Evolutionary conservation across 2,329 filamentous ascomycete genomes (phyloP), one percentile per base, ranked within the genome.

Genomic region (Pseudocercospora musae): DNA sequence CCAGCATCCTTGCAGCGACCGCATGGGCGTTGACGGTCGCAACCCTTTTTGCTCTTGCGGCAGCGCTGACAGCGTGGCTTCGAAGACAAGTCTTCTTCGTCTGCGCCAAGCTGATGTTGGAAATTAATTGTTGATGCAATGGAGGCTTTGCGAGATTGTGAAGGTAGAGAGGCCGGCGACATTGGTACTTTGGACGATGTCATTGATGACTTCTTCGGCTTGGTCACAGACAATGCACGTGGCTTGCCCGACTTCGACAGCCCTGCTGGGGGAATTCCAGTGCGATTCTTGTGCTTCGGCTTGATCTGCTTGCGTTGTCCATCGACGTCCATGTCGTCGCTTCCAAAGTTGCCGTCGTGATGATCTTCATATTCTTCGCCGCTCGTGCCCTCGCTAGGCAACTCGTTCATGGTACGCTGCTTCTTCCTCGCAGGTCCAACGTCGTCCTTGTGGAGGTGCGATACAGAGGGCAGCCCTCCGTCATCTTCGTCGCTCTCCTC

Each of bases 21-120:
- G 74, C 95, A 99, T 27, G 95, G 95, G 42, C 95, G 89, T 78
- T 98, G 95, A 62, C 95, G 89, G 80, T 99, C 95, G 75, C 95
- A 99, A 11, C 95, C 95, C 80, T 99, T 99, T 84, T 99, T 99
- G 80, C 94, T 98, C 86, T 99, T 99, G 72, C 95, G 90, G 83
- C 95, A 99, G 62, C 95, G 90, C 77, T 99, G 95, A 82, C 95
- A 99, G 66, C 95, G 92, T 60, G 95, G 95, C 79, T 98, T 97
- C 68, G 90, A 93, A 0, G 94, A 97, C 20, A 98, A 81, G 61
- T 97, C 93, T 68, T 97, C 93, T 68, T 96, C 91, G 68, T 92
- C 91, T 31, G 82, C 81, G 53, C 82, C 85, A 53, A 73, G 71
- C 53, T 84, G 84, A 67, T 85, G 81, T 70, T 87, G 85, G 73